These are phyloP conservation scores for Durotheca rogersii DNA, from an alignment of 495 filamentous ascomycete genomes.

Conservation along the genomic window DNA sequence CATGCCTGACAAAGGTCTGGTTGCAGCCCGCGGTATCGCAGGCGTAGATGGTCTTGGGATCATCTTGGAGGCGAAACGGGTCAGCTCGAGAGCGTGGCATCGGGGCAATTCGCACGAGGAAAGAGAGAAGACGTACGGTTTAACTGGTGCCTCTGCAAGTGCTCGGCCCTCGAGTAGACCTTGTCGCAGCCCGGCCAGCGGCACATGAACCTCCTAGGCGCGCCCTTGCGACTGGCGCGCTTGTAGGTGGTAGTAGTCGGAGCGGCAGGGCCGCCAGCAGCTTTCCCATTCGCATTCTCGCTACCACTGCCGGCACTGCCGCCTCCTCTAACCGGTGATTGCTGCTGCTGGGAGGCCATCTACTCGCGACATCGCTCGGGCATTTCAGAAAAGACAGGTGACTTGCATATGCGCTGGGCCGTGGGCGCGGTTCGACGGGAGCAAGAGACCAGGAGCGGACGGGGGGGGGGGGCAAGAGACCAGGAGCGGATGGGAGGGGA, in stretches of 20 bases:
- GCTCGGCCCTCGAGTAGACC: conserved; percentile 92
- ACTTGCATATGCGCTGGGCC: conserved; percentile 30
- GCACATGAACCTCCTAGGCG: conserved; percentile 68
- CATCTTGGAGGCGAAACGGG: conserved; percentile 67
- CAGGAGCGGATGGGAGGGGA: conserved; percentile 3
- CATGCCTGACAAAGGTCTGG: conserved; percentile 88
- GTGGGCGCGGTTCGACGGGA: conserved; percentile 10
- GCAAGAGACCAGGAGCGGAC: not conserved
- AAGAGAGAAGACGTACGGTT: conserved; percentile 40
- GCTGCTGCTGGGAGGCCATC: conserved; percentile 36
- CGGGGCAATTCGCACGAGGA: not conserved
- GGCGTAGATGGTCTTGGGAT: conserved; percentile 89
- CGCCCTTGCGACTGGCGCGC: conserved; percentile 52
- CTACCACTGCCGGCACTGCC: conserved; percentile 3
- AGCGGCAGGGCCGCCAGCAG: conserved; percentile 1
- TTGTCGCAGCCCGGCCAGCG: conserved; percentile 84
- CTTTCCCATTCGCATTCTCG: too few relatives aligned
- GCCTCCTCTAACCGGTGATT: conserved; percentile 22
- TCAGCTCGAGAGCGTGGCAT: conserved; percentile 54
- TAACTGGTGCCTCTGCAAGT: conserved; percentile 65
- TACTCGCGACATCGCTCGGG: conserved; percentile 34
- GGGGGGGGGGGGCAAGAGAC: conserved; percentile 1
- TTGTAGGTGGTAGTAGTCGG: conserved; percentile 41
- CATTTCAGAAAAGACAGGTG: conserved; percentile 21
- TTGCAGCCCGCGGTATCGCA: conserved; percentile 89